A percentile compares a stretch with the other conserved stretches of the same genome.
phyloP scores from a whole-genome alignment of 805 yeast genomes.

The Wickerhamomyces rabaulensis region DNA sequence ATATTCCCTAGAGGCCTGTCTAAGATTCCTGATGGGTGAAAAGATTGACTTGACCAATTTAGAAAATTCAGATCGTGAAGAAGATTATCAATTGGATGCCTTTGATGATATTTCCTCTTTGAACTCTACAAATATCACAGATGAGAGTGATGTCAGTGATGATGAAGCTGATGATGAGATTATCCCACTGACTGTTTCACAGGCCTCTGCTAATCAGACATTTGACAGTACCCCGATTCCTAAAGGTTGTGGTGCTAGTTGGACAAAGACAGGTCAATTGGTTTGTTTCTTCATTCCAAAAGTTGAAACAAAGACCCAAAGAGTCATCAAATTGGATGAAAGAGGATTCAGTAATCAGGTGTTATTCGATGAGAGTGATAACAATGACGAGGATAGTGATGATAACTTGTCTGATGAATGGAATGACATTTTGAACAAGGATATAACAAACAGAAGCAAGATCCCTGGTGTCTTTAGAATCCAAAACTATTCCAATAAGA shows the following conservation, averaged over 20 bases:
- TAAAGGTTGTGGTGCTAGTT: conserved; percentile 87
- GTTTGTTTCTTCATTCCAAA: conserved; percentile 77
- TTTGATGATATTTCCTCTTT: conserved; percentile 26
- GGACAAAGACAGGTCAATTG: conserved; percentile 75
- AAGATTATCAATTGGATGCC: conserved; percentile 29
- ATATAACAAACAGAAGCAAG: conserved; percentile 41
- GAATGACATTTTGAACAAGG: conserved; percentile 59
- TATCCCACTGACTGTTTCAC: conserved; percentile 13
- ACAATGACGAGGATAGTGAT: conserved; percentile 30
- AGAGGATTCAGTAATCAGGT: conserved; percentile 42
- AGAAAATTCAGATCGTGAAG: conserved; percentile 32
- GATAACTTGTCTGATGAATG: conserved; percentile 66
- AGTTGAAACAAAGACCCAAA: conserved; percentile 34
- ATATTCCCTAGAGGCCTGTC: conserved; percentile 76
- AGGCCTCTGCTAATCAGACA: conserved; percentile 22
- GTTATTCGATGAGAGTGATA: conserved; percentile 17
- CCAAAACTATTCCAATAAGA: conserved; percentile 12
- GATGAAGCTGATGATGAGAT: conserved; percentile 29
- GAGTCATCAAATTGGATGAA: conserved; percentile 46
- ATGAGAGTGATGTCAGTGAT: conserved; percentile 25
- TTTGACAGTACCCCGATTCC: conserved; percentile 88
- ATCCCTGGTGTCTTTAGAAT: conserved; percentile 40
- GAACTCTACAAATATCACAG: conserved; percentile 21
- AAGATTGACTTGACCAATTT: conserved; percentile 42
- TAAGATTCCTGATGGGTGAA: conserved; percentile 80